A percentile compares a stretch with the other conserved stretches of the same genome.
phyloP scores from a whole-genome alignment of 1,284 basidiomycete genomes.

The Stereum hirsutum region DNA sequence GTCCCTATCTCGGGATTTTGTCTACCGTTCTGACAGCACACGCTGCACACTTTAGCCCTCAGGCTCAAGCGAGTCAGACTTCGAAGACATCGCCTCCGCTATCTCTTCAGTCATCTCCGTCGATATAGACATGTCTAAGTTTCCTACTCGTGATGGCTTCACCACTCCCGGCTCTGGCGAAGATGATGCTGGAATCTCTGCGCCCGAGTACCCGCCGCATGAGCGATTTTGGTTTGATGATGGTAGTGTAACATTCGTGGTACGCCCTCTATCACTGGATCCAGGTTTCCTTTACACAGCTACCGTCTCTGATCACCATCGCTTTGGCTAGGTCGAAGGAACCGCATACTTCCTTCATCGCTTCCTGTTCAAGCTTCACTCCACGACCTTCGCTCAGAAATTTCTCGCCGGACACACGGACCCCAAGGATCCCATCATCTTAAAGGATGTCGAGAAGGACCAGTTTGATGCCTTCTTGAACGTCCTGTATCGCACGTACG shows the following conservation, averaged over 20 bases:
- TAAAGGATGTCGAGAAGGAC: constrained; percentile 1
- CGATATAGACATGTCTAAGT: too few species aligned
- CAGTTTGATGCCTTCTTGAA: constrained; percentile 8
- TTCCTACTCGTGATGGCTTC: too few species aligned
- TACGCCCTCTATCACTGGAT: not conserved
- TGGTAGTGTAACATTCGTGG: constrained; percentile 6
- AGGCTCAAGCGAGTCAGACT: too few species aligned
- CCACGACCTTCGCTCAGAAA: not conserved
- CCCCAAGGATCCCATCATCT: not conserved
- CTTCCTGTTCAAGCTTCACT: not conserved
- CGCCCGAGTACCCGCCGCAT: not conserved
- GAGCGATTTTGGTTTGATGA: constrained; percentile 5
- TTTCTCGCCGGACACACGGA: not conserved
- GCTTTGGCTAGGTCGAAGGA: not conserved
- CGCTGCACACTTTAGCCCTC: too few species aligned
- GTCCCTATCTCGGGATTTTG: too few species aligned
- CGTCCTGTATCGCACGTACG: constrained; percentile 6
- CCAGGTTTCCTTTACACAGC: not conserved
- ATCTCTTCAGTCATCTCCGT: too few species aligned
- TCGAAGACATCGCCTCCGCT: too few species aligned
- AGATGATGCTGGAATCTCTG: not conserved
- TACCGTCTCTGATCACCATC: not conserved
- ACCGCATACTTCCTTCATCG: not conserved
- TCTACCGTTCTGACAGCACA: too few species aligned
- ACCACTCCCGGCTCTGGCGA: too few species aligned